A percentile compares a stretch with the other conserved stretches of the same genome.
Evolutionary conservation across 495 filamentous ascomycete species (phyloP).

Genomic region (Rhypophila decipiens): DNA sequence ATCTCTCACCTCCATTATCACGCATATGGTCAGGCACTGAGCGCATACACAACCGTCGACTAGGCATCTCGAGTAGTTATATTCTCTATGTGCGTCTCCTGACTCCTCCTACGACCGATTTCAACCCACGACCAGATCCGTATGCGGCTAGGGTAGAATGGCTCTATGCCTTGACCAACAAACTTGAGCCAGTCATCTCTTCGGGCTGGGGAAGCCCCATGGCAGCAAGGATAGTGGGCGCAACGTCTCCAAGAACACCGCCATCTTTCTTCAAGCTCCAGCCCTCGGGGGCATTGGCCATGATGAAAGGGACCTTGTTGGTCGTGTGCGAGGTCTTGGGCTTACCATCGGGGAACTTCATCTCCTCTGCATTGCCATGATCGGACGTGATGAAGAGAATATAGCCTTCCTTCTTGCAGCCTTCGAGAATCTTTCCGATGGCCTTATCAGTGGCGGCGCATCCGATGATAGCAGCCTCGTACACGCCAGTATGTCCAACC

Average conservation of each 20-base stretch:
- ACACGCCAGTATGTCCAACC: conserved; percentile 98
- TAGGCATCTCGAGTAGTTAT: too few relatives aligned
- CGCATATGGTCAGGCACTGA: too few relatives aligned
- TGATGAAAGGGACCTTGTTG: conserved; percentile 95
- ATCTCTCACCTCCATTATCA: too few relatives aligned
- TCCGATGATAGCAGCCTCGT: conserved; percentile 87
- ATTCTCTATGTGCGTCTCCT: too few relatives aligned
- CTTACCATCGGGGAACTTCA: conserved; percentile 89
- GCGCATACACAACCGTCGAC: too few relatives aligned
- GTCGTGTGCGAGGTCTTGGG: conserved; percentile 98
- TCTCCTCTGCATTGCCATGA: conserved; percentile 98
- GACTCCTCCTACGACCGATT: too few relatives aligned
- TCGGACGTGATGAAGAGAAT: conserved; percentile 91
- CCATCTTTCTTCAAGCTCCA: conserved; percentile 76
- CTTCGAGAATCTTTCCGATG: conserved; percentile 85
- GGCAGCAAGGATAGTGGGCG: conserved; percentile 78
- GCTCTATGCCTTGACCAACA: conserved; percentile 67
- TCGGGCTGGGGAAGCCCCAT: conserved; percentile 88
- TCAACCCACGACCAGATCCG: too few relatives aligned
- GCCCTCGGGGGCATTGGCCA: conserved; percentile 90
- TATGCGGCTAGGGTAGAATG: too few relatives aligned
- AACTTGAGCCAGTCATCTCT: conserved; percentile 83
- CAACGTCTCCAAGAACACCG: conserved; percentile 92
- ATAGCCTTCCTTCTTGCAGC: conserved; percentile 87
- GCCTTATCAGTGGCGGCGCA: conserved; percentile 83